Conservation (phyloP, 257 asterid genomes). For the Lycium ferocissimum region DNA sequence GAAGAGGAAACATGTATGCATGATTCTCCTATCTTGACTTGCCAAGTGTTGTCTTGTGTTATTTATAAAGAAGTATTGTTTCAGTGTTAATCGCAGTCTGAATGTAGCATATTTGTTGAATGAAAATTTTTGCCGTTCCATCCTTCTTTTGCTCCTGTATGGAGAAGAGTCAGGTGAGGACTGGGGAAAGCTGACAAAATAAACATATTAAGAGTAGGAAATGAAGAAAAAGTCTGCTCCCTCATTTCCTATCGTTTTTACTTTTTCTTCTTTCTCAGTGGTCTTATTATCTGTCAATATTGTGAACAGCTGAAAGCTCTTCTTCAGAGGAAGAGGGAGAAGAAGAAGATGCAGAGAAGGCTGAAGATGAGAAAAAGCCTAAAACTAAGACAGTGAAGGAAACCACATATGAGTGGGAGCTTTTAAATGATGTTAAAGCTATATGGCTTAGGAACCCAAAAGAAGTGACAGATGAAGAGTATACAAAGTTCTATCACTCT, state of each 20-base stretch:
- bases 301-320: conserved; percentile 70
- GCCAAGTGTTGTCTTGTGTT: background rate
- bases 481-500: conserved; percentile 79
- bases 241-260: background rate
- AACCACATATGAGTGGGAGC: conserved; percentile 89
- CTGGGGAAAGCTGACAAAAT: background rate
- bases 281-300: conserved; percentile 26
- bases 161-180: background rate
- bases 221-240: background rate
- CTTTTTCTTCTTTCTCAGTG: background rate
- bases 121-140: background rate
- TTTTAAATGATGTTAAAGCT: conserved; percentile 89
- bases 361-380: conserved; percentile 75
- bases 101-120: background rate
- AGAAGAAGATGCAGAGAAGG: conserved; percentile 76
- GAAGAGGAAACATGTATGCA: conserved; percentile 74
- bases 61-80: background rate
- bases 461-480: conserved; percentile 94
- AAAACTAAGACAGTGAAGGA: conserved; percentile 78
- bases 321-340: conserved; percentile 69
- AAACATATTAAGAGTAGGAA: background rate
- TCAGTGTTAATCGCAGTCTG: conserved; percentile 22
- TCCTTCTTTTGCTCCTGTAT: background rate
- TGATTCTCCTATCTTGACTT: conserved; percentile 22
- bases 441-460: conserved; percentile 89